Evolutionary conservation across 2,329 filamentous ascomycete species (phyloP).

Genomic region (Amphichorda felina): DNA sequence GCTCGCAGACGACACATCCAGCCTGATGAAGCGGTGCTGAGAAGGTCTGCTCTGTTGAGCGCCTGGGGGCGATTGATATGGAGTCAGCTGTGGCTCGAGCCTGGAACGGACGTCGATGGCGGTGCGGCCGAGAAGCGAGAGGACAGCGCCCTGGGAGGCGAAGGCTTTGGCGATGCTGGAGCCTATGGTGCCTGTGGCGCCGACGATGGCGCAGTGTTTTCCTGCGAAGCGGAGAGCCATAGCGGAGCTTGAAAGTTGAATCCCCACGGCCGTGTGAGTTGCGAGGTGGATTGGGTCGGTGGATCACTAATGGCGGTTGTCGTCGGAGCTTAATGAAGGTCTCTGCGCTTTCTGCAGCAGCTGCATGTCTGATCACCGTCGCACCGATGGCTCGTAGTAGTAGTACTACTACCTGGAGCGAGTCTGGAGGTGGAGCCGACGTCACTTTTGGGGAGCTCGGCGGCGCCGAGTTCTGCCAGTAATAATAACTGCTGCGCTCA

Average conservation of each 20-base stretch:
- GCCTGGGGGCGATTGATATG: conserved; percentile 8
- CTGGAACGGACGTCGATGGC: conserved; percentile 29
- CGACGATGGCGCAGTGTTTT: conserved; percentile 51
- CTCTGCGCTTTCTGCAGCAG: too few relatives aligned
- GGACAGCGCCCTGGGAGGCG: conserved; percentile 44
- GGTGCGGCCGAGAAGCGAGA: conserved; percentile 50
- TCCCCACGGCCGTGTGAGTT: background rate
- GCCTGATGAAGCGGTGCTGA: conserved; percentile 18
- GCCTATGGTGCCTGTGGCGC: conserved; percentile 61
- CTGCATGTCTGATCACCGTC: too few relatives aligned
- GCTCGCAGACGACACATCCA: conserved; percentile 17
- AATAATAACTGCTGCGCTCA: too few relatives aligned
- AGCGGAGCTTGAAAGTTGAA: too few relatives aligned
- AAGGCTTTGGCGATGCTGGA: conserved; percentile 55
- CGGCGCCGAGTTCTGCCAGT: too few relatives aligned
- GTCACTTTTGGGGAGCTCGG: too few relatives aligned
- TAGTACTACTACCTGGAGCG: too few relatives aligned
- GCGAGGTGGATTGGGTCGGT: background rate
- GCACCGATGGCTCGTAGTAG: background rate
- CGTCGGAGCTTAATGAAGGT: background rate
- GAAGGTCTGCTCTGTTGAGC: background rate
- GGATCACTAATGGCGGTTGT: background rate
- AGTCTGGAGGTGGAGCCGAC: too few relatives aligned
- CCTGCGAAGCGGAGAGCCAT: conserved; percentile 20
- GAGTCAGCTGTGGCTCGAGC: conserved; percentile 12